Percentiles rank a stretch among this genome's conserved stretches.
Conservation (phyloP, 495 filamentous ascomycete species). For the Aspergillus diversus region DNA sequence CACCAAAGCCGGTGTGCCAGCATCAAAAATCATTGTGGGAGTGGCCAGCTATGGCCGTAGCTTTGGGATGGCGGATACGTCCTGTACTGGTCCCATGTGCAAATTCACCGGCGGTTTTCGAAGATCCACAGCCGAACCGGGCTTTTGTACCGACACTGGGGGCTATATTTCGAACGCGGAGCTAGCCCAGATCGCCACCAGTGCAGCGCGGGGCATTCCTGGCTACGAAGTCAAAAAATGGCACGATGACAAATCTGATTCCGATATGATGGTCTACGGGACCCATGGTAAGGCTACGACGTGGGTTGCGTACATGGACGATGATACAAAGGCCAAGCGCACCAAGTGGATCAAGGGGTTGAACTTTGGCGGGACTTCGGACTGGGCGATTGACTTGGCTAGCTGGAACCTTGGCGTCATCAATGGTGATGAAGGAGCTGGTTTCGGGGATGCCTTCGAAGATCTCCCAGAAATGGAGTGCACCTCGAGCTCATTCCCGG, state of each 20-base stretch:
- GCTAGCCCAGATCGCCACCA: background rate
- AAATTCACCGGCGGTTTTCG: slow-evolving; percentile 1
- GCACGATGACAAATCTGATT: background rate
- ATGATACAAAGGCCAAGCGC: slow-evolving; percentile 28
- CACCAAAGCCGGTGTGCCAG: slow-evolving; percentile 2
- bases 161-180: background rate
- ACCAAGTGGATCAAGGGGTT: slow-evolving; percentile 17
- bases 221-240: background rate
- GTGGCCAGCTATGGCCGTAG: slow-evolving; percentile 7
- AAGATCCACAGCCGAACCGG: slow-evolving; percentile 1
- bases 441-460: background rate
- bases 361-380: slow-evolving; percentile 35
- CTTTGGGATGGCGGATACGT: slow-evolving; percentile 4
- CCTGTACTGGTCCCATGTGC: slow-evolving; percentile 4
- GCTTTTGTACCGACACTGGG: slow-evolving; percentile 5
- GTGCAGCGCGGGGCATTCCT: background rate
- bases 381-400: slow-evolving; percentile 43
- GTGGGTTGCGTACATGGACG: slow-evolving; percentile 43
- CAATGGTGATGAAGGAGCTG: background rate
- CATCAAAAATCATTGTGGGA: slow-evolving; percentile 1
- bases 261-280: background rate
- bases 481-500: background rate
- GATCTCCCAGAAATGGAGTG: background rate
- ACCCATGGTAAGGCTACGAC: background rate
- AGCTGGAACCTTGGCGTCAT: background rate